Evolutionary conservation across 2,329 filamentous ascomycete genomes (phyloP).

Genomic region (Aspergillus ibericus): DNA sequence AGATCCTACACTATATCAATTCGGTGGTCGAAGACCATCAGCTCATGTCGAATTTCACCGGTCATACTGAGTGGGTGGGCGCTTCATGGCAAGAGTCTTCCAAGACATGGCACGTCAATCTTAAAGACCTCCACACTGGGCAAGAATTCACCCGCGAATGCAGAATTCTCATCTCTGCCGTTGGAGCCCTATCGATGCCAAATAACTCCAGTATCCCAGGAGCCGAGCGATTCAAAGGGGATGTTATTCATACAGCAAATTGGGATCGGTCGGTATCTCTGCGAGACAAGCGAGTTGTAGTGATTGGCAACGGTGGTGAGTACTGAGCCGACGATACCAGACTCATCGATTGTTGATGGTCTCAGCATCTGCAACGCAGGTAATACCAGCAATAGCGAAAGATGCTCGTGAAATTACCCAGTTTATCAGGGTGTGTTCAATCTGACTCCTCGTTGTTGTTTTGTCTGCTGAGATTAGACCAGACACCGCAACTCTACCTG

Average conservation of each 20-base stretch:
- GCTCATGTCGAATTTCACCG: not conserved
- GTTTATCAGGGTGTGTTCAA: conserved; percentile 14
- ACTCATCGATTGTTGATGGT: not conserved
- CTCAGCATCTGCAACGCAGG: conserved; percentile 16
- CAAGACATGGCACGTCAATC: conserved; percentile 9
- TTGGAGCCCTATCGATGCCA: conserved; percentile 14
- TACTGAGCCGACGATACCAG: not conserved
- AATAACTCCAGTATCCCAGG: conserved; percentile 6
- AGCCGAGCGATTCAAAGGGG: conserved; percentile 7
- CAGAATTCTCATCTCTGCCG: conserved; percentile 14
- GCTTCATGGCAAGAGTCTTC: conserved; percentile 12
- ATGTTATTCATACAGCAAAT: conserved; percentile 16
- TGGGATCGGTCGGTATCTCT: conserved; percentile 8
- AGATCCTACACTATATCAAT: conserved; percentile 14
- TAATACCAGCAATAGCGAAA: conserved; percentile 11
- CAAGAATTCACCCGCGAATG: conserved; percentile 4
- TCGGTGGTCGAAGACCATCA: not conserved
- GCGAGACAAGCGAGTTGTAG: conserved; percentile 12
- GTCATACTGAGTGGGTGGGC: conserved; percentile 10
- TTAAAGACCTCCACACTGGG: conserved; percentile 4
- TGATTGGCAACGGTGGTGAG: conserved; percentile 19
- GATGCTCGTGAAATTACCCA: conserved; percentile 13
- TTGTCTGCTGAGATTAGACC: not conserved
- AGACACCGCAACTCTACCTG: conserved; percentile 17
- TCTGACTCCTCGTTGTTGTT: not conserved